Percentiles rank a stretch among this genome's conserved stretches.
These are phyloP conservation scores for Globisporangium echinulatum DNA, from an alignment of 352 stramenopile species.

Conservation along the genomic window DNA sequence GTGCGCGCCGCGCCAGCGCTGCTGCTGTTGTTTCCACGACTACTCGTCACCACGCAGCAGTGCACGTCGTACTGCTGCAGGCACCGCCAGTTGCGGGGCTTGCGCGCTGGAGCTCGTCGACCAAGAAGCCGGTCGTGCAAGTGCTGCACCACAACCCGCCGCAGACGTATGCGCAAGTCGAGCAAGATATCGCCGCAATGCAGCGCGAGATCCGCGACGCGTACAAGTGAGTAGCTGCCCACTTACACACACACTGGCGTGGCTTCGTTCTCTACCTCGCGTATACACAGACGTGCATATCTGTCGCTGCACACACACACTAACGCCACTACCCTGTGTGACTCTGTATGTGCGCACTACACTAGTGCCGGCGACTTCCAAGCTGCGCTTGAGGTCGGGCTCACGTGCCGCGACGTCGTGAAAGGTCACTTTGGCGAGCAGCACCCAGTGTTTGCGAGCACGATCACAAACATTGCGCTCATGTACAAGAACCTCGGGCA, in stretches of 20 bases:
- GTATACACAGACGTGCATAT: too few relatives aligned
- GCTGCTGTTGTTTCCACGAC: neutral
- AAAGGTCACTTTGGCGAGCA: constrained; percentile 69
- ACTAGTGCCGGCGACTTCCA: constrained; percentile 58
- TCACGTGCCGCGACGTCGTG: constrained; percentile 68
- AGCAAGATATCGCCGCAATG: constrained; percentile 76
- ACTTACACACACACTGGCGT: too few relatives aligned
- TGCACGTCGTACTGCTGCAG: neutral
- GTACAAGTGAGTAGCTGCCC: constrained; percentile 48
- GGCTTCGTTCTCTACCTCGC: too few relatives aligned
- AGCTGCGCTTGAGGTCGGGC: constrained; percentile 48
- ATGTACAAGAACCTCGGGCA: constrained; percentile 86
- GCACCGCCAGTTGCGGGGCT: neutral
- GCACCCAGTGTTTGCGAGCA: constrained; percentile 78
- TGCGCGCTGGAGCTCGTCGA: constrained; percentile 10
- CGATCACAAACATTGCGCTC: constrained; percentile 81
- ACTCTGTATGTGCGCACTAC: neutral
- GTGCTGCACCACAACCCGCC: constrained; percentile 56
- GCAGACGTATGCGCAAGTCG: constrained; percentile 55
- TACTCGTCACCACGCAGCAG: neutral
- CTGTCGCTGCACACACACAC: neutral
- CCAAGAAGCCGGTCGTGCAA: constrained; percentile 32
- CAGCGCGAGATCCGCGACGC: constrained; percentile 78
- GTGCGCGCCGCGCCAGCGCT: constrained; percentile 1
- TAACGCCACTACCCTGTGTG: neutral